Evolutionary conservation across 306 rosid species (phyloP), one percentile per base, ranked within the genome.

Genomic region (Phaseolus lunatus): DNA sequence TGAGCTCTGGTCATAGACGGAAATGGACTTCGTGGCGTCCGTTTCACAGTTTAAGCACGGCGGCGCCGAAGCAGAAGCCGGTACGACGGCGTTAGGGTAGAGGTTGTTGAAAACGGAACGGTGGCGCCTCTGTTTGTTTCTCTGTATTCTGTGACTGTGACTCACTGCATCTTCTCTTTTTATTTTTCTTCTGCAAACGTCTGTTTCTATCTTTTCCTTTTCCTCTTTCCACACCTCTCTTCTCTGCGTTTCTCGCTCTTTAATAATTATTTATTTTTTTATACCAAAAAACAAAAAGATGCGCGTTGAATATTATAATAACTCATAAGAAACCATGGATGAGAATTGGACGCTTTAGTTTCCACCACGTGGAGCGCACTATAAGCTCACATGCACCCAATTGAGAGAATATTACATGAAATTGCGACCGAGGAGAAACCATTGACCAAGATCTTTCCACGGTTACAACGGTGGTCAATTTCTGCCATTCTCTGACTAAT

Each of bases 291-390:
- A 0, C 1, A 5, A 33, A 8, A 26, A 39, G n/a, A 14, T 6
- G 23, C n/a, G 47, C 48, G 75, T 73, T 66, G 63, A 80, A 29
- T 64, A 39, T 5, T 58, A 58, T 15, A 33, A 39, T 15, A 62
- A 12, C 48, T 43, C 35, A 9, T 7, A 18, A 50, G 3, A 47
- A 7, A 23, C n/a, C 18, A 11, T 44, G 56, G 76, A 41, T 14
- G 61, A 24, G 80, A 52, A 47, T 67, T 57, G 27, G 10, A 31
- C 43, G 78, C 69, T 72, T 15, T 57, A 62, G 45, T 67, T 77
- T 77, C 44, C 49, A 72, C 82, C 85, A 84, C 87, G 82, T 72
- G 80, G 77, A 67, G 31, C 47, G 77, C 80, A 75, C 80, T 76
- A 63, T 20, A 39, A 31, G 29, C n/a, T 20, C 81, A 69, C 81